A percentile compares a stretch with the other conserved stretches of the same genome.
Conservation (phyloP, 257 asterid genomes). For the Petunia secreta region DNA sequence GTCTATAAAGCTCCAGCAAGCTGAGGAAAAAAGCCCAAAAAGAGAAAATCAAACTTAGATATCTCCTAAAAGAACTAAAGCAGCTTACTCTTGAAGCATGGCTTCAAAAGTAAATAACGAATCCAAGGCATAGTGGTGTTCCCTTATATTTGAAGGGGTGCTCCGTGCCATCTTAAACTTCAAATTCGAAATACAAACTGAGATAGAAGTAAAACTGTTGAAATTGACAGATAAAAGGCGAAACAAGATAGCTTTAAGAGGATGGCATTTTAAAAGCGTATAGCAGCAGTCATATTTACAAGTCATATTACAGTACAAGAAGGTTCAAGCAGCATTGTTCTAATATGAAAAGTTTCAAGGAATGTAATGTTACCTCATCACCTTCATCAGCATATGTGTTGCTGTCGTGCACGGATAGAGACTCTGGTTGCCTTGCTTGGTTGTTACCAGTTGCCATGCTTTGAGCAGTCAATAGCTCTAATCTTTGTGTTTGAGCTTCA, state of each 20-base stretch:
- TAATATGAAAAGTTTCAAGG: background rate
- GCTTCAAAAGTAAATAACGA: background rate
- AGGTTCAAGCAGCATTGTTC: background rate
- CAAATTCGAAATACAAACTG: background rate
- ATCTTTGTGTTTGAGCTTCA: conserved; percentile 92
- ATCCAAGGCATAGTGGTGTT: background rate
- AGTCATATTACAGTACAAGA: conserved; percentile 20
- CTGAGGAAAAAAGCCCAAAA: background rate
- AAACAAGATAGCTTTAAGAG: conserved; percentile 15
- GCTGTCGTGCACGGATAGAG: conserved; percentile 40
- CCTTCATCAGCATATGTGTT: conserved; percentile 91
- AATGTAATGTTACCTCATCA: conserved; percentile 68
- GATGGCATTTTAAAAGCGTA: background rate
- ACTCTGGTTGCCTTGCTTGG: conserved; percentile 55
- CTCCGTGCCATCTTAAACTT: background rate
- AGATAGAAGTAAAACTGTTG: background rate
- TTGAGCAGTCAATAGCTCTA: conserved; percentile 89
- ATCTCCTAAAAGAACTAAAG: conserved; percentile 7
- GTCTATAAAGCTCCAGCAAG: background rate
- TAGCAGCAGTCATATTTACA: background rate
- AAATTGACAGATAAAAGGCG: background rate
- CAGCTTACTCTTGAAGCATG: conserved; percentile 13
- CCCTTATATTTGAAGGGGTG: background rate
- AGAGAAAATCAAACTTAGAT: background rate
- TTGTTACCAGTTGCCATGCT: conserved; percentile 68